Evolutionary conservation across 805 yeast species (phyloP), one percentile per base, ranked within the genome.

Genomic region (Zygotorulaspora sp.): DNA sequence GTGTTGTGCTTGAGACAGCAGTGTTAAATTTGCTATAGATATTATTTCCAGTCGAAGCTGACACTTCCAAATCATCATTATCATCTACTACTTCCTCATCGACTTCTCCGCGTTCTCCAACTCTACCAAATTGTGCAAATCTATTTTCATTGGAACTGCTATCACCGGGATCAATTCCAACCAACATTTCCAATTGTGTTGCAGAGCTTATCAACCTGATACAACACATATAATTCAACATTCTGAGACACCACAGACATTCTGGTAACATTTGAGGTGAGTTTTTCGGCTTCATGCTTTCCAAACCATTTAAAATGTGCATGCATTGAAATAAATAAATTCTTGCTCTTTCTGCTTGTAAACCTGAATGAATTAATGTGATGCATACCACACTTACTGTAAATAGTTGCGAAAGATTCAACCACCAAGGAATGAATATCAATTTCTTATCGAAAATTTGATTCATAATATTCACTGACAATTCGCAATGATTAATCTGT

Each of bases 171-270:
- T 75, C 77, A 3, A 67, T 65, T 1, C 81, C 81, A 14, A 72
- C 58, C 3, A 50, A 56, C 3, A 48, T 50, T n/a, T 47, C 39
- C 33, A 78, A 55, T 1, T 52, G 52, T 8, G 54, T 43, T 7
- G 65, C 53, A n/a, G 73, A 64, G 36, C 69, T 69, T 31, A 65
- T 55, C 36, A 74, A 57, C 32, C 75, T 58, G 35, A 73, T 55
- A n/a, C 69, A 57, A 31, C 72, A 57, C 48, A 77, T 67, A 42
- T 71, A 74, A 49, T 75, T 76, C 41, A 75, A 59, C 65, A 71
- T 72, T 44, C 75, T 75, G 28, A 78, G 49, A 2, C 74, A 77
- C 84, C 83, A 78, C n/a, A 75, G 49, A 49, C 80, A 74, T 52
- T 78, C 83, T 30, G 68, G 65, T 9, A 71, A 73, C 84, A 78